Evolutionary conservation across 2,329 filamentous ascomycete genomes (phyloP).

Genomic region (Penicillium sp.): DNA sequence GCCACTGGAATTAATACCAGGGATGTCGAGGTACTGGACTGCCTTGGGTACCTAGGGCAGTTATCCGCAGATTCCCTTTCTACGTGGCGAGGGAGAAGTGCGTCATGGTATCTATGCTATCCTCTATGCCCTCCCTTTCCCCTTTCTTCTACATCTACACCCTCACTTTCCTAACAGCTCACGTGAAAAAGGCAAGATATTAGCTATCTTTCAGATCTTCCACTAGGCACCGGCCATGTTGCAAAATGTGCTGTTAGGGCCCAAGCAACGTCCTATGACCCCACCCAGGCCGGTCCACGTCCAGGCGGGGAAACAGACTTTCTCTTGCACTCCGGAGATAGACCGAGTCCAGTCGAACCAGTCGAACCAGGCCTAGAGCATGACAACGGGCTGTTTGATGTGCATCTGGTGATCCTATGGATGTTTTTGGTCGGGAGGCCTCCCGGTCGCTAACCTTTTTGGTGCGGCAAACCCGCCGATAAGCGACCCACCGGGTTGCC

Average conservation of each 20-base stretch:
- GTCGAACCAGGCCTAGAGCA: neutral
- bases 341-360: neutral
- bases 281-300: neutral
- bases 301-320: neutral
- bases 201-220: no score
- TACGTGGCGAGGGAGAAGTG: no score
- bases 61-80: no score
- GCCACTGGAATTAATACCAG: slow-evolving; percentile 1
- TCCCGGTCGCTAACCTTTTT: neutral
- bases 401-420: neutral
- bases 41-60: no score
- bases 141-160: no score
- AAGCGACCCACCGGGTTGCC: neutral
- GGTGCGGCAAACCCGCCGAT: neutral
- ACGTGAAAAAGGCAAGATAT: no score
- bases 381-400: neutral
- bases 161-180: no score
- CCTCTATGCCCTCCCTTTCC: neutral
- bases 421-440: neutral
- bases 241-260: neutral
- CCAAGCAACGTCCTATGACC: neutral
- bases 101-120: neutral
- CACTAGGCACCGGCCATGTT: neutral
- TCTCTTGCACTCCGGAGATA: neutral
- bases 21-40: no score